Evolutionary conservation across 1,284 basidiomycete genomes (phyloP).

Genomic region (Cystobasidiaceae sp.): DNA sequence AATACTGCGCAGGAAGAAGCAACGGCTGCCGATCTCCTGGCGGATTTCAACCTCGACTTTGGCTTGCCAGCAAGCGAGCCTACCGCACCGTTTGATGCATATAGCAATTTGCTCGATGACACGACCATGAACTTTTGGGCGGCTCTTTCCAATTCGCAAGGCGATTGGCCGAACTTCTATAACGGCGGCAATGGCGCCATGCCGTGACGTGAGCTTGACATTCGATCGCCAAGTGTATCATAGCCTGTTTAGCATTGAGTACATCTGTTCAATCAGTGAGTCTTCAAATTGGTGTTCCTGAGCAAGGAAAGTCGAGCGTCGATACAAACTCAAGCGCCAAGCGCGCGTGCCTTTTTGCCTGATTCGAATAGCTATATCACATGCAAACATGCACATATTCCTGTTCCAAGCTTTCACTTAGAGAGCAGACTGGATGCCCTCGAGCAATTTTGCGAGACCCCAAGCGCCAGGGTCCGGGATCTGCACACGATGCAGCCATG

Average conservation of each 20-base stretch:
- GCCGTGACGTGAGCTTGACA: no score
- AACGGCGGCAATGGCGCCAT: no score
- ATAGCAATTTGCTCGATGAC: slow-evolving; percentile 25
- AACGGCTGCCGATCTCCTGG: slow-evolving; percentile 24
- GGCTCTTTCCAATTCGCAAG: slow-evolving; percentile 16
- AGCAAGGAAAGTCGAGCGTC: no score
- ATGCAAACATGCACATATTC: background rate
- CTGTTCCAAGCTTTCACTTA: background rate
- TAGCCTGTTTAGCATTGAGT: no score
- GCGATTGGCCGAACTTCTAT: background rate
- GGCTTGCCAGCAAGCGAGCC: slow-evolving; percentile 2
- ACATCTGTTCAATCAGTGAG: no score
- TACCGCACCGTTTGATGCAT: slow-evolving; percentile 19
- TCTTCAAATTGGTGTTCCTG: no score
- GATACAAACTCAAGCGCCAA: no score
- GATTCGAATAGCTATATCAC: no score
- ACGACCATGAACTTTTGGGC: slow-evolving; percentile 27
- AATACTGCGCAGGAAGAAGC: slow-evolving; percentile 29
- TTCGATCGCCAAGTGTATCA: no score
- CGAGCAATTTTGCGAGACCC: slow-evolving; percentile 73
- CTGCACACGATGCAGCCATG: slow-evolving; percentile 46
- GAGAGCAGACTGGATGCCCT: slow-evolving; percentile 49
- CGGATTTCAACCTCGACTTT: slow-evolving; percentile 30
- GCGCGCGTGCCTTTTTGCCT: no score
- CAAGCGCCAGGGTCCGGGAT: slow-evolving; percentile 60